Evolutionary conservation across 2,329 filamentous ascomycete species (phyloP).

Genomic region (Zasmidium cellare): DNA sequence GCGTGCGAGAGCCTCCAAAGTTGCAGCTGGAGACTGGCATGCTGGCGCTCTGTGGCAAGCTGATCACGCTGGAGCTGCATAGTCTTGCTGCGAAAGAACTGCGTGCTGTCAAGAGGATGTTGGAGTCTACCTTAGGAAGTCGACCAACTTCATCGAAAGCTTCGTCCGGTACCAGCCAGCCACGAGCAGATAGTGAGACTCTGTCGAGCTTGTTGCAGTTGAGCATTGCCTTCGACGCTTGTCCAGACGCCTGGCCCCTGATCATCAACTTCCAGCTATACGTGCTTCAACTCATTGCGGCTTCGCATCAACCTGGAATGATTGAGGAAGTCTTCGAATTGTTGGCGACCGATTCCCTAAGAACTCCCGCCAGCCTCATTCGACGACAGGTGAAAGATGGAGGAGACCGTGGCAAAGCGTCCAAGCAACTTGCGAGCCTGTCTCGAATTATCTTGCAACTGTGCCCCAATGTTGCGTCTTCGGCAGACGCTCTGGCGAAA

Average conservation of each 20-base stretch:
- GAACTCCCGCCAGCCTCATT: conserved; percentile 62
- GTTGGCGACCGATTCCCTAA: conserved; percentile 53
- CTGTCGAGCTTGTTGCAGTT: conserved; percentile 66
- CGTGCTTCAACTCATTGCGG: conserved; percentile 62
- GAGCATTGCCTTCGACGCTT: conserved; percentile 43
- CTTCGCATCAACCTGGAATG: conserved; percentile 58
- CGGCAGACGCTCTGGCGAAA: conserved; percentile 59
- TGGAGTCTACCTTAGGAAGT: conserved; percentile 47
- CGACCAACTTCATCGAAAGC: not conserved
- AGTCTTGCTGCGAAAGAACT: conserved; percentile 71
- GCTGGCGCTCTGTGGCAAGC: conserved; percentile 66
- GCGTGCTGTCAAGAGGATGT: conserved; percentile 61
- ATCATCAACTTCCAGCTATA: conserved; percentile 66
- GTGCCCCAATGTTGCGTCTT: conserved; percentile 65
- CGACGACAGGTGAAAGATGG: conserved; percentile 48
- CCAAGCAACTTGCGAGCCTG: conserved; percentile 66
- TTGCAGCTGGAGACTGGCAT: conserved; percentile 74
- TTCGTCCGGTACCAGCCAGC: not conserved
- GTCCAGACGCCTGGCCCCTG: conserved; percentile 48
- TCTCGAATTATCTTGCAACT: conserved; percentile 66
- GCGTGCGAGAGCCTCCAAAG: conserved; percentile 57
- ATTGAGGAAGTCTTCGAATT: conserved; percentile 60
- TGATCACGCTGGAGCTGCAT: conserved; percentile 64
- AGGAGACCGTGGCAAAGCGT: conserved; percentile 56
- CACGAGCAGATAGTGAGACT: conserved; percentile 40